Evolutionary conservation across 768 basidiomycete genomes (phyloP).

Genomic region (Amanita pallidorosea): DNA sequence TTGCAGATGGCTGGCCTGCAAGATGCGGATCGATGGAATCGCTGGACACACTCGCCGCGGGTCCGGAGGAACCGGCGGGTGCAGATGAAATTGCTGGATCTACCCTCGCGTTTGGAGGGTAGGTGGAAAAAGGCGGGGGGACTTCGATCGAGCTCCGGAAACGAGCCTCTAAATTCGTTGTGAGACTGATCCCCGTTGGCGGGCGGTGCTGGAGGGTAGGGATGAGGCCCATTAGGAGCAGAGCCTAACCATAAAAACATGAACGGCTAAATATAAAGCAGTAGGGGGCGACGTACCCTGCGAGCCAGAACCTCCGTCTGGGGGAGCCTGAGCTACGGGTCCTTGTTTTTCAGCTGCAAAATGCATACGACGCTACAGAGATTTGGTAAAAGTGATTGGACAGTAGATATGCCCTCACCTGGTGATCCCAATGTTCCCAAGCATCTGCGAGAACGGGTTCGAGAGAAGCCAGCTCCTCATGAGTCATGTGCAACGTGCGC

Average conservation of each 20-base stretch:
- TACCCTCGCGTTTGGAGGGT: not conserved
- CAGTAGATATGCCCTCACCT: slow-evolving; percentile 32
- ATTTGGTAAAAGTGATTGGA: slow-evolving; percentile 4
- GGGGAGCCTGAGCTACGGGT: slow-evolving; percentile 6
- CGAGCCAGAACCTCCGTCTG: not conserved
- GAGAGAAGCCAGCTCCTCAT: slow-evolving; percentile 68
- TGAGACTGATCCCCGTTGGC: slow-evolving; percentile 5
- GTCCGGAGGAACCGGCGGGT: not conserved
- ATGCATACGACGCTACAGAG: slow-evolving; percentile 27
- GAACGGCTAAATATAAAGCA: not conserved
- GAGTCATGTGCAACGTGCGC: slow-evolving; percentile 61
- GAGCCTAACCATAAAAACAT: not conserved
- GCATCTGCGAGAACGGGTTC: slow-evolving; percentile 77
- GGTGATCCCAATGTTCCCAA: slow-evolving; percentile 81
- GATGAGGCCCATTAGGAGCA: slow-evolving; percentile 5
- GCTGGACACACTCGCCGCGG: not conserved
- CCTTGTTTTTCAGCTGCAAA: slow-evolving; percentile 27
- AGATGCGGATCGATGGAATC: slow-evolving; percentile 6
- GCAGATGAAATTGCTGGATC: not conserved
- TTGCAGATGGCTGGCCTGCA: not conserved
- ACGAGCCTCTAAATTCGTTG: slow-evolving; percentile 7
- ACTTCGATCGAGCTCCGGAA: slow-evolving; percentile 6
- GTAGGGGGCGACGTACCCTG: not conserved
- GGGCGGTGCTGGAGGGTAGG: slow-evolving; percentile 4
- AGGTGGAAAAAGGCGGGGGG: slow-evolving; percentile 2